Evolutionary conservation across 116 monocot genomes (phyloP), one percentile per base, ranked within the genome.

Genomic region (Zostera marina): DNA sequence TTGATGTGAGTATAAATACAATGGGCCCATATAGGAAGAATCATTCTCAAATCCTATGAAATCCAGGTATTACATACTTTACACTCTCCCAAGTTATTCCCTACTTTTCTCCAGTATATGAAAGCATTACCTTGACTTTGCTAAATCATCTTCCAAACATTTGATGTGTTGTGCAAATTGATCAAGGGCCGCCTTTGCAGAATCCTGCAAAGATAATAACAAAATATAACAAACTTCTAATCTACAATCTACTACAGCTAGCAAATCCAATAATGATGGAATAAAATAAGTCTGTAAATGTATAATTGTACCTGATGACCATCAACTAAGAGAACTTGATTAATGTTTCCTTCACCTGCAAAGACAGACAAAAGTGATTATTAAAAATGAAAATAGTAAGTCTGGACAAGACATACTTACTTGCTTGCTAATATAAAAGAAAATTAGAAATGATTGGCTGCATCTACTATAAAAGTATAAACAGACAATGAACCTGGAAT

Each of bases 131-230:
- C 86, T 83, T 58, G 70, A 54, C 22, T 65, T 73, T 46, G 64
- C 40, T 62, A 82, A 63, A 21, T 94, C 94, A 57, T 82, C 70
- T 59, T 94, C 88, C 48, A 88, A 71, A 64, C 38, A 66, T 63
- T 53, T 77, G 41, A 76, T 68, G 62, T 82, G 94, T 40, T 77
- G 79, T 22, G 68, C 42, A 54, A 96, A 70, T 54, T 80, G 70
- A 23, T 78, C 79, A 62, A 85, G 62, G 3, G 73, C 73, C 58
- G 72, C 89, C 64, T 74, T 96, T 41, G 79, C 72, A 51, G 65
- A 71, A 47, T 80, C 89, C 82, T 88, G 48, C 15, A 54, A 22
- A 54, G 13, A 54, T 24, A 32, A 54, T 21, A 54, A 45, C 20
- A 9, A 25, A 63, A 26, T 25, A 21, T 41, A 10, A 39, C 0